Conservation (phyloP, 2,329 filamentous ascomycete species). For the Orbilia blumenaviensis region DNA sequence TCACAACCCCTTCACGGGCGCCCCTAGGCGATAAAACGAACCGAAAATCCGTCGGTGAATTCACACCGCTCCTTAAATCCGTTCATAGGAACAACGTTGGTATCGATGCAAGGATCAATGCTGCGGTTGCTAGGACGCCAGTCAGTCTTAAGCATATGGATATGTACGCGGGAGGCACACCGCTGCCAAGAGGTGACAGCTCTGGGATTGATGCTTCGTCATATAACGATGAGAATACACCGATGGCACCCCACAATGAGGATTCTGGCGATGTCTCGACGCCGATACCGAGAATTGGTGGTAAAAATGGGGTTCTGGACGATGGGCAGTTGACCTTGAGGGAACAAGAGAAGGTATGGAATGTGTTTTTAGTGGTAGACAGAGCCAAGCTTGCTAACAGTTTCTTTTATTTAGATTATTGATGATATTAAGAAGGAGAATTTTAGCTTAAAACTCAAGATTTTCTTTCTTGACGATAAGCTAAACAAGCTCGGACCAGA, state of each 20-base stretch:
- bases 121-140: slow-evolving; percentile 72
- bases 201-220: slow-evolving; percentile 72
- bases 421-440: slow-evolving; percentile 98
- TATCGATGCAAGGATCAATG: slow-evolving; percentile 69
- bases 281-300: slow-evolving; percentile 75
- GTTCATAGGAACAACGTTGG: slow-evolving; percentile 77
- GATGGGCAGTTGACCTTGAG: slow-evolving; percentile 90
- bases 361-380: neutral
- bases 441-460: slow-evolving; percentile 94
- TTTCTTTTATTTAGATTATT: slow-evolving; percentile 68
- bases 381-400: slow-evolving; percentile 33
- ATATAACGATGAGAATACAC: slow-evolving; percentile 73
- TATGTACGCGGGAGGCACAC: slow-evolving; percentile 72
- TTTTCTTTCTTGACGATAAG: slow-evolving; percentile 93
- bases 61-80: slow-evolving; percentile 90
- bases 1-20: slow-evolving; percentile 39
- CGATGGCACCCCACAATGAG: slow-evolving; percentile 73
- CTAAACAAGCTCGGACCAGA: slow-evolving; percentile 86
- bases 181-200: slow-evolving; percentile 77
- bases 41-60: slow-evolving; percentile 67
- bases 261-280: slow-evolving; percentile 85
- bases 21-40: slow-evolving; percentile 43
- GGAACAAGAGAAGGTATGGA: slow-evolving; percentile 85
- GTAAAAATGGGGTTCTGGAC: slow-evolving; percentile 73
- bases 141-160: slow-evolving; percentile 70